Base-by-base conservation (phyloP, 345 rosid genomes). In the Corchorus capsularis region DNA sequence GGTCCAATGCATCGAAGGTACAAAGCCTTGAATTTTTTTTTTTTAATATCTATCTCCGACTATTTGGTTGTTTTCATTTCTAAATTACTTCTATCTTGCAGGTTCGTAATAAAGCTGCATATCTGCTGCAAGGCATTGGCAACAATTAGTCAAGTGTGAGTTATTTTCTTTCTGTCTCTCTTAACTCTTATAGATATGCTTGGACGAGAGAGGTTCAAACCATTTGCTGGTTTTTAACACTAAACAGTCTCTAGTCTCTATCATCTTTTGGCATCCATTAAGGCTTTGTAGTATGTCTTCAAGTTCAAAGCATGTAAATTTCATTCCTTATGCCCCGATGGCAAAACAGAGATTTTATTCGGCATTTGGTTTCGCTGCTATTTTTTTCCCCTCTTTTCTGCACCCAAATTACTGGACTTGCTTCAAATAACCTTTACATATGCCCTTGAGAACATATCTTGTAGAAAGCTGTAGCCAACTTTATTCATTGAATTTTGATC, bases 1-100 rank as follows among this genome's bases (percentile, higher is more conserved):
- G 98, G 69, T 81, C 91, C 17, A 84, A 85, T 69, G 98, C 99
- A 41, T 79, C 92, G 10, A 92, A 92, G 88, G 98, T 93, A 47
- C 45, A 87, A 27, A 72, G 41, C 17, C 62, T 54, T 12, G 50
- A 17, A 66, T 15, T 8, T 65, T 66, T 56, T 78, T 41, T 63
- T 27, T 27, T 27, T 27, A n/a, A 39, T 39, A 19, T 27, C 17
- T 46, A 47, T 32, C 50, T 49, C 35, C 47, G 20, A 16, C 10
- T 43, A 22, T 9, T 39, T 0, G 6, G 8, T 22, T 55, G 37
- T 22, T 68, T 79, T 64, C 17, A 11, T 16, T 61, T 59, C 14
- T 78, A 45, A 14, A 11, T 56, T 62, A n/a, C 66, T 72, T 78
- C 17, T 49, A 59, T 43, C 2, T 81, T 72, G 39, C 86, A 90